Percentiles rank a stretch among this genome's conserved stretches.
phyloP scores from a whole-genome alignment of 257 asterid genomes.

The Mentha longifolia region DNA sequence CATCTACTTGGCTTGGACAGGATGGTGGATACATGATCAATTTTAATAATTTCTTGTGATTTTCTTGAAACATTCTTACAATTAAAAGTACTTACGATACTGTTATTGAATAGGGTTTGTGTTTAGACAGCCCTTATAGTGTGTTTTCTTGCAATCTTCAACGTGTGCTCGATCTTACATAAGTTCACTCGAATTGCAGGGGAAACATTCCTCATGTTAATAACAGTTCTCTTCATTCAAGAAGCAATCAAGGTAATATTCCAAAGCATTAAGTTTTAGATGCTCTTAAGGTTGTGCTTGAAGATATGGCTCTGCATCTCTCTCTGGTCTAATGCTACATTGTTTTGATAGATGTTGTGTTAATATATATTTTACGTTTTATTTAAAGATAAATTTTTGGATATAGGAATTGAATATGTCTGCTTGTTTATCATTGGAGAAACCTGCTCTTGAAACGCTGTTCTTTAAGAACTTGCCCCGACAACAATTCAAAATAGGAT shows the following conservation, averaged over 20 bases:
- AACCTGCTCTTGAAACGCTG: too few species aligned
- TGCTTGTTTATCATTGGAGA: too few species aligned
- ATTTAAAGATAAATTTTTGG: too few species aligned
- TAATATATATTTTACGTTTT: too few species aligned
- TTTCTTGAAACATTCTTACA: background rate
- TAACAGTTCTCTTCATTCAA: slow-evolving; percentile 50
- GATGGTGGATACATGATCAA: slow-evolving; percentile 13
- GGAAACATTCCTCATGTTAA: slow-evolving; percentile 60
- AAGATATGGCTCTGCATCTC: too few species aligned
- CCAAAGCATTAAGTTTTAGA: background rate
- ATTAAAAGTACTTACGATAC: too few species aligned
- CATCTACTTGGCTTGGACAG: slow-evolving; percentile 62
- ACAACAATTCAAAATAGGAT: too few species aligned
- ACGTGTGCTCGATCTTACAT: slow-evolving; percentile 44
- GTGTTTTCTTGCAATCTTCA: slow-evolving; percentile 57
- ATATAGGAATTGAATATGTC: too few species aligned
- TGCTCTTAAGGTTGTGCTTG: too few species aligned
- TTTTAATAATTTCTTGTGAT: background rate
- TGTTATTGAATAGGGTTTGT: slow-evolving; percentile 49
- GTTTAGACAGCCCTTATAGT: slow-evolving; percentile 56
- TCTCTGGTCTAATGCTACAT: too few species aligned
- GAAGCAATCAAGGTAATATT: slow-evolving; percentile 50
- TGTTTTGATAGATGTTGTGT: too few species aligned
- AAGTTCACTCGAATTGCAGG: slow-evolving; percentile 61
- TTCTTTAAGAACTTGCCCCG: too few species aligned